Conservation (phyloP, 306 rosid species). For the Pyrus betulifolia region DNA sequence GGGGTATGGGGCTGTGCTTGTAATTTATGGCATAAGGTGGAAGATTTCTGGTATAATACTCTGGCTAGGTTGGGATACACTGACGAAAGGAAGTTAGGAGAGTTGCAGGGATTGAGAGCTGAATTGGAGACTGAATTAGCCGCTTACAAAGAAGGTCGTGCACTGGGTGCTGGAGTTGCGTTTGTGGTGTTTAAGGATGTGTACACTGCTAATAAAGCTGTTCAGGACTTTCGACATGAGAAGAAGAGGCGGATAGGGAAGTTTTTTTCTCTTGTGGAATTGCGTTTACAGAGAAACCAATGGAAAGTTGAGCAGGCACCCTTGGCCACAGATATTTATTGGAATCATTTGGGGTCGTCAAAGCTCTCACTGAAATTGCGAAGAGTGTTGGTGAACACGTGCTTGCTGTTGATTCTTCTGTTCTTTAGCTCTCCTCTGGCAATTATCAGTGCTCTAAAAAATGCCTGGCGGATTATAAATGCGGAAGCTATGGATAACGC, state of each 20-base stretch:
- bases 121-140: constrained; percentile 77
- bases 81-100: constrained; percentile 66
- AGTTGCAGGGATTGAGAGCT: constrained; percentile 75
- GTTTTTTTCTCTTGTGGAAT: constrained; percentile 75
- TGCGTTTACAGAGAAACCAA: constrained; percentile 74
- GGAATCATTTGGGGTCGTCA: constrained; percentile 87
- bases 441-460: constrained; percentile 66
- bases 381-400: constrained; percentile 70
- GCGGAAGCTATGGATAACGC: constrained; percentile 97
- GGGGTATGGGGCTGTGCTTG: constrained; percentile 30
- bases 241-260: constrained; percentile 71
- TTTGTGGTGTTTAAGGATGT: constrained; percentile 93
- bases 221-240: constrained; percentile 85
- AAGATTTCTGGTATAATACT: constrained; percentile 28
- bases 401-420: constrained; percentile 69
- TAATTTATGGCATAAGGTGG: constrained; percentile 31
- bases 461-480: constrained; percentile 82
- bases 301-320: constrained; percentile 99
- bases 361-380: constrained; percentile 58
- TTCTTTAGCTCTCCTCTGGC: constrained; percentile 97
- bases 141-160: constrained; percentile 75
- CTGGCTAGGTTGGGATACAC: constrained; percentile 55
- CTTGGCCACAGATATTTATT: constrained; percentile 81
- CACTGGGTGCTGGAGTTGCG: constrained; percentile 80
- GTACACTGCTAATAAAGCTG: constrained; percentile 85